A percentile compares a stretch with the other conserved stretches of the same genome.
Evolutionary conservation across 1,139 yeast species (phyloP).

Genomic region (Kurtzmaniella quercitrusa): DNA sequence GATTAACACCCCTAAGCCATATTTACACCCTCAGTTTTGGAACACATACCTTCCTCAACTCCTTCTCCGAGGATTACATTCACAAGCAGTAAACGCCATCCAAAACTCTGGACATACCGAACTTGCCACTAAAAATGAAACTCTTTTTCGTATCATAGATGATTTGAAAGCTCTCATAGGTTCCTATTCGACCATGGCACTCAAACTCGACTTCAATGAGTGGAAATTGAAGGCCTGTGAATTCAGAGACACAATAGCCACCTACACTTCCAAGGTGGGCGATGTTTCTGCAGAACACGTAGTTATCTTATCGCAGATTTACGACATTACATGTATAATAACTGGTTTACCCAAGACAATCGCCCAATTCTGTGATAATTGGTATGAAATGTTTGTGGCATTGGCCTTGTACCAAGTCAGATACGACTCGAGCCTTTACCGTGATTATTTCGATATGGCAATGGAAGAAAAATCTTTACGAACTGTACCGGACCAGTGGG

Average conservation of each 20-base stretch:
- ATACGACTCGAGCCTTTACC: constrained; percentile 31
- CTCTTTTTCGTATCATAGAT: constrained; percentile 36
- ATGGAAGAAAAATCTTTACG: constrained; percentile 28
- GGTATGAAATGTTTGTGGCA: constrained; percentile 73
- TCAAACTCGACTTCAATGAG: constrained; percentile 39
- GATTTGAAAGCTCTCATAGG: constrained; percentile 43
- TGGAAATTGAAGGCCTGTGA: constrained; percentile 53
- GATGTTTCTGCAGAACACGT: constrained; percentile 14
- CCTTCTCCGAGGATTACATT: constrained; percentile 59
- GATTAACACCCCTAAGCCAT: constrained; percentile 43
- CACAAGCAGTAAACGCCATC: constrained; percentile 50
- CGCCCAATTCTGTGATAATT: constrained; percentile 43
- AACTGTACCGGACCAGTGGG: constrained; percentile 28
- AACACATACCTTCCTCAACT: constrained; percentile 51
- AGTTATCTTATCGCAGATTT: constrained; percentile 36
- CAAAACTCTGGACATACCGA: constrained; percentile 38
- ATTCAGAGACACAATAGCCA: constrained; percentile 39
- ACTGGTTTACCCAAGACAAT: constrained; percentile 57
- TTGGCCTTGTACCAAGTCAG: constrained; percentile 59
- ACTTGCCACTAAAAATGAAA: constrained; percentile 24
- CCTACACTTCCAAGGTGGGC: constrained; percentile 19
- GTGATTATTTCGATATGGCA: constrained; percentile 32
- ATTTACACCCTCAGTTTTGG: constrained; percentile 62
- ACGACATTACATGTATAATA: constrained; percentile 40
- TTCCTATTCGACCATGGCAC: constrained; percentile 38